These are phyloP conservation scores for Exobasidium rhododendri DNA, from an alignment of 1,284 basidiomycete genomes.

Conservation along the genomic window DNA sequence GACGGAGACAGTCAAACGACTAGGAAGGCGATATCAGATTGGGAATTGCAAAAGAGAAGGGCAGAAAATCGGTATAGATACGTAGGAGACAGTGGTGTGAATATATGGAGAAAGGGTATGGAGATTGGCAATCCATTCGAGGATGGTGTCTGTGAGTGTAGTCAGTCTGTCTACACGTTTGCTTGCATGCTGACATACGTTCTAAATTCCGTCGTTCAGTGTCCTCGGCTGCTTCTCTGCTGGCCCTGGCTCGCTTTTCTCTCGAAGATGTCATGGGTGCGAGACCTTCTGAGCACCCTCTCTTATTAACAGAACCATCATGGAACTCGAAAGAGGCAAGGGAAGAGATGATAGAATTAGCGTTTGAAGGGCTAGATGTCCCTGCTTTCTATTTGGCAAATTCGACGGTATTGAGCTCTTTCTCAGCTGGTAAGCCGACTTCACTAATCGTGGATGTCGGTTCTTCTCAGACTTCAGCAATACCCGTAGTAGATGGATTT, in stretches of 20 bases:
- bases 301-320: slow-evolving; percentile 89
- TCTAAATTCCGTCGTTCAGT: no score
- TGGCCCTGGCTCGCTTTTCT: slow-evolving; percentile 14
- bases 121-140: slow-evolving; percentile 78
- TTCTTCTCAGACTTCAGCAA: slow-evolving; percentile 79
- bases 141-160: slow-evolving; percentile 65
- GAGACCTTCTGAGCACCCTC: slow-evolving; percentile 71
- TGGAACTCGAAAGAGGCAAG: slow-evolving; percentile 90
- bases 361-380: slow-evolving; percentile 90
- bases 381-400: slow-evolving; percentile 98
- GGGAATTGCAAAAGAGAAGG: slow-evolving; percentile 21
- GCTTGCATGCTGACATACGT: no score
- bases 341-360: slow-evolving; percentile 89
- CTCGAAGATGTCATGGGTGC: slow-evolving; percentile 10
- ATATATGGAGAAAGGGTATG: slow-evolving; percentile 85
- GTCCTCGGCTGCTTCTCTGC: slow-evolving; percentile 32
- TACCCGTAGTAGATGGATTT: slow-evolving; percentile 95
- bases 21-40: slow-evolving; percentile 24
- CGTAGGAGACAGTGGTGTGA: slow-evolving; percentile 85
- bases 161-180: no score
- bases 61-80: slow-evolving; percentile 62
- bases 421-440: slow-evolving; percentile 92
- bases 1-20: slow-evolving; percentile 15
- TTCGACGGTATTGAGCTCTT: slow-evolving; percentile 92
- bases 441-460: slow-evolving; percentile 93